Percentiles rank a stretch among this genome's conserved stretches.
phyloP scores from a whole-genome alignment of 495 filamentous ascomycete genomes.

The Pseudomonodictys pantanalensis region DNA sequence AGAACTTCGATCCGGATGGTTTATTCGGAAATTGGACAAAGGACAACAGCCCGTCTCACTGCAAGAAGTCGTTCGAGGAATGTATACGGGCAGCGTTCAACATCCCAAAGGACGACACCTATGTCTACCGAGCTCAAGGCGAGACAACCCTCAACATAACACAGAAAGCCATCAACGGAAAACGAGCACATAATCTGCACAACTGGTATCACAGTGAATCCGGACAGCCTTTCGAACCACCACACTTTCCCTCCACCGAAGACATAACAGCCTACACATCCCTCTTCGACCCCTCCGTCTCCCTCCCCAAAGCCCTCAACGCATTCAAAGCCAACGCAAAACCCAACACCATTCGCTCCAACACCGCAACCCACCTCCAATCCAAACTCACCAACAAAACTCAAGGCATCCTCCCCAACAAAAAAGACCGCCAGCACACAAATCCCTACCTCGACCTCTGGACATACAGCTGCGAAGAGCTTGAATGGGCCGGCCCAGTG shows the following conservation, averaged over 20 bases:
- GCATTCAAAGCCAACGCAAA: slow-evolving; percentile 57
- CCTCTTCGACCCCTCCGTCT: slow-evolving; percentile 53
- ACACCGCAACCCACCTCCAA: slow-evolving; percentile 51
- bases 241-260: slow-evolving; percentile 17
- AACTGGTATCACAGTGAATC: slow-evolving; percentile 44
- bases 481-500: slow-evolving; percentile 55
- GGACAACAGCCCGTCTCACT: slow-evolving; percentile 23
- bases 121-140: slow-evolving; percentile 52
- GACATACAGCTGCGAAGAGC: slow-evolving; percentile 47
- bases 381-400: slow-evolving; percentile 25
- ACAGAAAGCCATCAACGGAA: slow-evolving; percentile 50
- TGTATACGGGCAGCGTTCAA: slow-evolving; percentile 54
- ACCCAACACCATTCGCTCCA: slow-evolving; percentile 51
- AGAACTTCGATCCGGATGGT: background rate
- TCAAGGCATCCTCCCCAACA: slow-evolving; percentile 32
- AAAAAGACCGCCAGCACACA: slow-evolving; percentile 34
- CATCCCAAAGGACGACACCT: slow-evolving; percentile 49
- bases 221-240: slow-evolving; percentile 35
- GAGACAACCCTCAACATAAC: slow-evolving; percentile 53
- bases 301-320: slow-evolving; percentile 52
- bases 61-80: slow-evolving; percentile 47
- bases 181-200: slow-evolving; percentile 46
- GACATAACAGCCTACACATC: slow-evolving; percentile 59
- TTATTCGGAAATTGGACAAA: background rate
- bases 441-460: slow-evolving; percentile 62